Evolutionary conservation across 139 green algal genomes (phyloP), one percentile per base, ranked within the genome.

Genomic region (Chlorella sorokiniana): DNA sequence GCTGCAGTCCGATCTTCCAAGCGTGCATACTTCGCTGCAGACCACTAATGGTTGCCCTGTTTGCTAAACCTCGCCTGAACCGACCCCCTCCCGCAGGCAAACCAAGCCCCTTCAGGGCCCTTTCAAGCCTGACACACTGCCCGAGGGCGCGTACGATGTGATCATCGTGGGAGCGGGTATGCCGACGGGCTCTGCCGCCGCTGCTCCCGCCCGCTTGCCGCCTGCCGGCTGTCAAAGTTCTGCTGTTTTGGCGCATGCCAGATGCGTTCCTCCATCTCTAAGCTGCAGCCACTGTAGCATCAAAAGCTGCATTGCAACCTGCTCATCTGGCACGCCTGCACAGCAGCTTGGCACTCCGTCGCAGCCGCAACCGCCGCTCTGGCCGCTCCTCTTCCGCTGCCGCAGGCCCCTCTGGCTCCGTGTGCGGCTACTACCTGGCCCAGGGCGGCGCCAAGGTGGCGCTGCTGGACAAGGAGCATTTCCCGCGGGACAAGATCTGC

Each of bases 391-490:
- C 27, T 31, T 25, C 14, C 27, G 2, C n/a, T 70, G 40, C 33
- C 33, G 31, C 78, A 88, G 94, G 94, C 5, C 94, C 94, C 35
- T 93, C 91, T 22, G 94, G 94, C 44, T 89, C 86, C 25, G 92
- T 92, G 1, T 91, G 86, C 64, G 93, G 81, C 9, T 95, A 91
- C 68, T 98, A 91, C 78, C 56, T 95, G 79, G 89, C 91, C 16
- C 89, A 92, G 45, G 88, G 56, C 2, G 94, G 94, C 18, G 89
- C 86, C n/a, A 94, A 92, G 77, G 94, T 97, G 4, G 93, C 93
- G 0, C 79, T 97, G 33, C 85, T 96, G 37, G 94, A 97, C 68
- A 97, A 98, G 89, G 93, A 95, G 67, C 90, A 81, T 0, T 98
- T 98, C 82, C 94, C 94, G 0, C 87, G 94, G 38, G 83, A 90